A percentile compares a stretch with the other conserved stretches of the same genome.
phyloP scores from a whole-genome alignment of 257 asterid species.

The Solanum sparsipilum region DNA sequence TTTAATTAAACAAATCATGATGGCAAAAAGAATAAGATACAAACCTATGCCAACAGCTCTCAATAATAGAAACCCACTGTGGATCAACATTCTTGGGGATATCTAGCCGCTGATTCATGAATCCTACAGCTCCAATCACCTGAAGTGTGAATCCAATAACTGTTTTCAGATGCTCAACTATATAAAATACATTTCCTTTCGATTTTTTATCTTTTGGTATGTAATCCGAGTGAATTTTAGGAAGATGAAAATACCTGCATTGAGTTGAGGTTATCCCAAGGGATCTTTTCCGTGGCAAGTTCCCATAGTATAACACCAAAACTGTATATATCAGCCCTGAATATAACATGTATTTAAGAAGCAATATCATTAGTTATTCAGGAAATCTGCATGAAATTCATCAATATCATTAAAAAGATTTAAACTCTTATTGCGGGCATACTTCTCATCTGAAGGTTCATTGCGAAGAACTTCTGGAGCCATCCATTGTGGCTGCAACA shows the following conservation, averaged over 20 bases:
- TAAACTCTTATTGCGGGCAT: slow-evolving; percentile 11
- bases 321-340: slow-evolving; percentile 86
- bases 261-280: slow-evolving; percentile 84
- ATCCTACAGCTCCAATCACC: slow-evolving; percentile 98
- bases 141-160: slow-evolving; percentile 16
- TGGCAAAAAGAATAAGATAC: slow-evolving; percentile 3
- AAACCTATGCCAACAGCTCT: slow-evolving; percentile 86
- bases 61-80: slow-evolving; percentile 72
- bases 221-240: background rate
- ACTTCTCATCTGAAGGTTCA: slow-evolving; percentile 89
- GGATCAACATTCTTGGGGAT: slow-evolving; percentile 69
- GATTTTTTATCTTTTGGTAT: background rate
- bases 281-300: slow-evolving; percentile 78
- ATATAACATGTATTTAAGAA: slow-evolving; percentile 10
- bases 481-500: slow-evolving; percentile 98
- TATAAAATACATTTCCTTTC: background rate
- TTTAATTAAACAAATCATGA: background rate
- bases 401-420: background rate
- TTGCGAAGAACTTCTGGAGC: slow-evolving; percentile 99
- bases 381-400: background rate
- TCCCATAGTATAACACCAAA: slow-evolving; percentile 93
- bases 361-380: background rate
- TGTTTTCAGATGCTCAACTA: background rate
- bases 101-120: slow-evolving; percentile 84
- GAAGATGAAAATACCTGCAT: slow-evolving; percentile 59